A percentile compares a stretch with the other conserved stretches of the same genome.
phyloP scores from a whole-genome alignment of 192 early-diverging fungal species.

The Martensiomyces pterosporus region DNA sequence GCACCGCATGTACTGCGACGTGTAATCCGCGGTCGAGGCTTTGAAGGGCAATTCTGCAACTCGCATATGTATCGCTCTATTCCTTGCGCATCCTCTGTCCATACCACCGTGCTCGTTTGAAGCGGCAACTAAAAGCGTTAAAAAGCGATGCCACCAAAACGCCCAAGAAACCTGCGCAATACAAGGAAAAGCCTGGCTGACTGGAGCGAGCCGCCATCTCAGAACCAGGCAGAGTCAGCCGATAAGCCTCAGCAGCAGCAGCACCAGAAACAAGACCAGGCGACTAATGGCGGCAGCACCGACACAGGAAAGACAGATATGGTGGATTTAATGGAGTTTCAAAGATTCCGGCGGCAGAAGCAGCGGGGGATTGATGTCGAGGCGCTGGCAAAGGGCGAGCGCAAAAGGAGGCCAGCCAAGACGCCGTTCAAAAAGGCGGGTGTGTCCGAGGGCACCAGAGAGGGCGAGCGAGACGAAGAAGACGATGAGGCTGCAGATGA shows the following conservation, averaged over 20 bases:
- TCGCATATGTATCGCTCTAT: no score
- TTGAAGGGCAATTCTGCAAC: no score
- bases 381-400: conserved; percentile 19
- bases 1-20: no score
- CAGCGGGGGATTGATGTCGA: conserved; percentile 20
- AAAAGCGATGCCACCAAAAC: conserved; percentile 40
- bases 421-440: no score
- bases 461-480: conserved; percentile 1
- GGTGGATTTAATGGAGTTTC: conserved; percentile 23
- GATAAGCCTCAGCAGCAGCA: conserved; percentile 22
- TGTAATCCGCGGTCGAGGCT: no score
- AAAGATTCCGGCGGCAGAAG: conserved; percentile 10
- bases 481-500: conserved; percentile 30
- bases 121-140: no score
- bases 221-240: conserved; percentile 42
- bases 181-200: conserved; percentile 10
- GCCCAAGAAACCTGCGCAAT: conserved; percentile 40
- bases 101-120: no score
- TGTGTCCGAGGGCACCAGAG: no score
- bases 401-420: conserved; percentile 8
- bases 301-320: conserved; percentile 22
- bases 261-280: conserved; percentile 37
- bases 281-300: conserved; percentile 47
- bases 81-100: no score
- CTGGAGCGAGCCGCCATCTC: conserved; percentile 56